Base-by-base conservation (phyloP, 129 eudicot genomes). In the Glebionis coronaria region DNA sequence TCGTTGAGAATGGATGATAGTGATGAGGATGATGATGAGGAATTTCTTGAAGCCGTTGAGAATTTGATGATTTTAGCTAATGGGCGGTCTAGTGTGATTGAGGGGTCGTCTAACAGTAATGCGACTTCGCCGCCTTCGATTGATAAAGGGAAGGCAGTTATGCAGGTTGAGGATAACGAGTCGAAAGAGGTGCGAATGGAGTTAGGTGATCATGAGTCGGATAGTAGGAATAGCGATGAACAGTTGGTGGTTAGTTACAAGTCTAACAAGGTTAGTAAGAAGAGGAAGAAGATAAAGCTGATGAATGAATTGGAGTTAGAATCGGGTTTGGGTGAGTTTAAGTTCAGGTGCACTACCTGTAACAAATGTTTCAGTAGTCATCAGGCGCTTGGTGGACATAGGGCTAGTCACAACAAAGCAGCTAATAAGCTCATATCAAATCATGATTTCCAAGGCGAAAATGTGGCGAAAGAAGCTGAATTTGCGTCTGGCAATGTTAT, bases 381-480 rank as follows among this genome's bases (percentile, higher is more conserved):
- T 63, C 95, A 81, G 59, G 95, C 90, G 56, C 53, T 87, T 28
- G 95, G 95, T 58, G 90, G 95, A 6, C 95, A 87, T 27, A 83
- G 65, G 68, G 76, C 90, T 0, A 79, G 87, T 73, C 95, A 84
- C 54, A 79, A 84, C 23, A 87, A 87, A 28, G 18, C 71, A 29
- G 40, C 9, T 10, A 8, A 6, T 35, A 87, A 59, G 80, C 2
- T 76, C 2, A 31, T 57, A 20, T 65, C 72, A 51, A 54, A 40
- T 42, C 57, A 56, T 25, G 35, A 21, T 16, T 20, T 38, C 3
- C 40, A 23, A 38, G 49, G 73, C 54, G 47, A 63, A 27, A 23
- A 59, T 19, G 19, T 63, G 45, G 74, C 38, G 52, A 45, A 25
- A 51, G 73, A 61, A 35, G 63, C 25, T 45, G 54, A 69, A 23